These are phyloP conservation scores for Eucalyptus dawsonii DNA, from an alignment of 345 rosid genomes.

Conservation along the genomic window DNA sequence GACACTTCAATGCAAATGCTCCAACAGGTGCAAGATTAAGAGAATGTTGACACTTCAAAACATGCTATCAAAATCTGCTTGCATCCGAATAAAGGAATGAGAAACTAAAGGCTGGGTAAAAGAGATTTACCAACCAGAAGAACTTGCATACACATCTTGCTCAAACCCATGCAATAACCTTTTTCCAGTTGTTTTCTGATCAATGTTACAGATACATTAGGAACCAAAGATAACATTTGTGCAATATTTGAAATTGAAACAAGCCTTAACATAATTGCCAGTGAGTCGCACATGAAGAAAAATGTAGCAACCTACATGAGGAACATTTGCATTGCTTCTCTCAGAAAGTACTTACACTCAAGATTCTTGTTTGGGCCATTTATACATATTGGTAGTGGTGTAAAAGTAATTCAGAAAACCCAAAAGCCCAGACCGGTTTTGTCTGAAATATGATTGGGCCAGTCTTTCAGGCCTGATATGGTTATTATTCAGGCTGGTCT, in stretches of 20 bases:
- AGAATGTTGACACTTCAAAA: background rate
- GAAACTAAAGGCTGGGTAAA: background rate
- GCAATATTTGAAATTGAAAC: background rate
- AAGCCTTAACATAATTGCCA: background rate
- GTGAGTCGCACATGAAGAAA: background rate
- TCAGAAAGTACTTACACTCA: background rate
- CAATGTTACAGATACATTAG: background rate
- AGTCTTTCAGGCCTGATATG: background rate
- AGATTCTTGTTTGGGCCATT: background rate
- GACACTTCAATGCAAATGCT: background rate
- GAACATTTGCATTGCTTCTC: background rate
- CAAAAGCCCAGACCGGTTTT: background rate
- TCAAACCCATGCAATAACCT: slow-evolving; percentile 46
- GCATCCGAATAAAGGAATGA: background rate
- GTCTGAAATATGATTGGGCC: background rate
- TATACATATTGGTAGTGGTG: background rate
- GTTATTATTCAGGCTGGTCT: background rate
- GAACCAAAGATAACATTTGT: background rate
- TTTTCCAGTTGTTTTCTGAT: slow-evolving; percentile 17
- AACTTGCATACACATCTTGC: slow-evolving; percentile 29
- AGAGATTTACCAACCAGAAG: slow-evolving; percentile 34
- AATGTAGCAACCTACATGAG: background rate
- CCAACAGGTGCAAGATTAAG: background rate
- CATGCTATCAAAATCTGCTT: background rate
- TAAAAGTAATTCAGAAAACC: background rate